phyloP scores from a whole-genome alignment of 805 yeast genomes.

The Suhomyces kilbournensis region DNA sequence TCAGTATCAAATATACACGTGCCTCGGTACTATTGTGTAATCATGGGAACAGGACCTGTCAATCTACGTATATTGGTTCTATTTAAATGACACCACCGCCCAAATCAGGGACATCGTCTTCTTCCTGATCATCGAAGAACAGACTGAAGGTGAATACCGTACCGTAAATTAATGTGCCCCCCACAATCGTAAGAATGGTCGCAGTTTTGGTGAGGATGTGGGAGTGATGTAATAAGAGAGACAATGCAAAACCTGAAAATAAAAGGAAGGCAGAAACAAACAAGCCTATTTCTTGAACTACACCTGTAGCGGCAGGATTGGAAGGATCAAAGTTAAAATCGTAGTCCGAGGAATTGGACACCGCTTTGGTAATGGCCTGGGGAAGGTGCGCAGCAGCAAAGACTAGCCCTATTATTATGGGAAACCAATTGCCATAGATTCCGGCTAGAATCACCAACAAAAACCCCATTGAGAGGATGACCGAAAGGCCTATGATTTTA shows the following conservation, averaged over 20 bases:
- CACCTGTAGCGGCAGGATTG: constrained; percentile 22
- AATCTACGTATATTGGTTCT: background rate
- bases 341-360: constrained; percentile 34
- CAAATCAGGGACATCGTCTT: constrained; percentile 21
- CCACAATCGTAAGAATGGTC: constrained; percentile 69
- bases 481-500: constrained; percentile 71
- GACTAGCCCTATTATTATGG: constrained; percentile 60
- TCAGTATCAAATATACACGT: too few species aligned
- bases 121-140: constrained; percentile 55
- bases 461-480: constrained; percentile 85
- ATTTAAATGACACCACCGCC: constrained; percentile 25
- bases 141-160: constrained; percentile 80
- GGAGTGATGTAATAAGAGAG: constrained; percentile 74
- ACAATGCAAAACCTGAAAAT: constrained; percentile 69
- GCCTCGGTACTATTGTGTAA: too few species aligned
- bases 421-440: constrained; percentile 86
- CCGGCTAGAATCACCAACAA: constrained; percentile 84
- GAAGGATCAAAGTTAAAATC: constrained; percentile 43
- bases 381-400: constrained; percentile 43
- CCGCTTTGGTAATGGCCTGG: constrained; percentile 30
- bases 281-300: constrained; percentile 72
- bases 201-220: constrained; percentile 69
- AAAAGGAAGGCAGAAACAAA: constrained; percentile 76
- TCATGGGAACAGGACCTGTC: background rate
- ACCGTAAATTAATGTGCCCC: constrained; percentile 80